Conservation (phyloP, 129 eudicot genomes). For the Flaveria brownii region DNA sequence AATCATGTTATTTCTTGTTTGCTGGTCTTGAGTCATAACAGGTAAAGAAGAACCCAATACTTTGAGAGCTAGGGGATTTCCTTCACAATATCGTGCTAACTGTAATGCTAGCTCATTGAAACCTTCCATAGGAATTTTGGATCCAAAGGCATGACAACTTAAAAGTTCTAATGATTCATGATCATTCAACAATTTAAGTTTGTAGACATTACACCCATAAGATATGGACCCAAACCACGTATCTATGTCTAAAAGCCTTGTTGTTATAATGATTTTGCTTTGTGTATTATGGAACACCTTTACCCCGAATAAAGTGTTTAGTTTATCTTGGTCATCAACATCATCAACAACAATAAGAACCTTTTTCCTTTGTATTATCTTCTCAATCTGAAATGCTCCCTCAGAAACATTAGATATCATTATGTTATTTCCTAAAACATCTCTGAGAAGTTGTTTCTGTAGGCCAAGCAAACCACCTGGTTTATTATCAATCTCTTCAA, state of each 20-base stretch:
- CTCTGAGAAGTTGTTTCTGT: slow-evolving; percentile 21
- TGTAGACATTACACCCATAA: neutral
- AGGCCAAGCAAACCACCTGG: slow-evolving; percentile 13
- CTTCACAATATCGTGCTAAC: slow-evolving; percentile 5
- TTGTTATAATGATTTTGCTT: slow-evolving; percentile 25
- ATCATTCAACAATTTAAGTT: slow-evolving; percentile 11
- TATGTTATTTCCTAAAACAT: neutral
- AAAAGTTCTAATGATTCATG: slow-evolving; percentile 20
- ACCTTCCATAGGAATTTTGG: slow-evolving; percentile 15
- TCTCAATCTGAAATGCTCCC: neutral
- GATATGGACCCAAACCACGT: slow-evolving; percentile 15
- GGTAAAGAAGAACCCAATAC: slow-evolving; percentile 22
- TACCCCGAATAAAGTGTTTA: slow-evolving; percentile 21
- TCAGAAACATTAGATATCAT: neutral
- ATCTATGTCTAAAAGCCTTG: slow-evolving; percentile 10
- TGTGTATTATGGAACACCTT: neutral
- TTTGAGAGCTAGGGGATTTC: slow-evolving; percentile 28
- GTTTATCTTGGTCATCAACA: slow-evolving; percentile 21
- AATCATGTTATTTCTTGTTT: neutral
- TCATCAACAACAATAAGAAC: slow-evolving; percentile 22
- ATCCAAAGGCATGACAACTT: slow-evolving; percentile 23
- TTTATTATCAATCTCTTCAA: slow-evolving; percentile 14
- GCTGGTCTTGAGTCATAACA: neutral
- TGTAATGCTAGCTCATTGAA: slow-evolving; percentile 5
- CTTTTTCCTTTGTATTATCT: neutral